phyloP scores from a whole-genome alignment of 2,329 filamentous ascomycete species.

The Berkeleyomyces basicola region DNA sequence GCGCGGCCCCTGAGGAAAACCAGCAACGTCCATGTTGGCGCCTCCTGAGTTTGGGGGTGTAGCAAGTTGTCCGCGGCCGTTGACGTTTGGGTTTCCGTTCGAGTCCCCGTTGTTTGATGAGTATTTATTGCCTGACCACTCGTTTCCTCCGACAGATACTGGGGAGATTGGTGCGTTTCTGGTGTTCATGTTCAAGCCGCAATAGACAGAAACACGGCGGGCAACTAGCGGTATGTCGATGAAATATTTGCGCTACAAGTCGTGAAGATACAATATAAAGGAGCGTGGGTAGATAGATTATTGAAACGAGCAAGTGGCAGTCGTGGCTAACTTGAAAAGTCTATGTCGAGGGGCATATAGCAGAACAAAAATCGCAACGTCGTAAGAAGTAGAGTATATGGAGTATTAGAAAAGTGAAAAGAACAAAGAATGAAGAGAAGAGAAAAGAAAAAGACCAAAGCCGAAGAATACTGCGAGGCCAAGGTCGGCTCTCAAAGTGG shows the following conservation, averaged over 20 bases:
- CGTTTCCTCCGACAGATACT: conserved; percentile 66
- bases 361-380: background rate
- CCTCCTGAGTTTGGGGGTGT: conserved; percentile 56
- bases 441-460: background rate
- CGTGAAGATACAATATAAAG: background rate
- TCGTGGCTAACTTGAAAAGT: background rate
- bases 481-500: too few species aligned
- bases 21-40: conserved; percentile 43
- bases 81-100: conserved; percentile 35
- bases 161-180: conserved; percentile 66
- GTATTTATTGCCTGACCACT: conserved; percentile 61
- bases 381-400: background rate
- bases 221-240: background rate
- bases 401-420: background rate
- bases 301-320: background rate
- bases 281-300: background rate
- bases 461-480: background rate
- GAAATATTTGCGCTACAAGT: background rate
- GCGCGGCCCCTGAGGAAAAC: conserved; percentile 38
- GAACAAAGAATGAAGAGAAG: background rate
- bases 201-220: background rate
- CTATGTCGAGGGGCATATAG: background rate
- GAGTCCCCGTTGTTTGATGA: conserved; percentile 25
- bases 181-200: conserved; percentile 42
- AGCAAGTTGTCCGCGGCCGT: conserved; percentile 41